Evolutionary conservation across 106 monocot genomes (phyloP), one percentile per base, ranked within the genome.

Genomic region (Acorus gramineus): DNA sequence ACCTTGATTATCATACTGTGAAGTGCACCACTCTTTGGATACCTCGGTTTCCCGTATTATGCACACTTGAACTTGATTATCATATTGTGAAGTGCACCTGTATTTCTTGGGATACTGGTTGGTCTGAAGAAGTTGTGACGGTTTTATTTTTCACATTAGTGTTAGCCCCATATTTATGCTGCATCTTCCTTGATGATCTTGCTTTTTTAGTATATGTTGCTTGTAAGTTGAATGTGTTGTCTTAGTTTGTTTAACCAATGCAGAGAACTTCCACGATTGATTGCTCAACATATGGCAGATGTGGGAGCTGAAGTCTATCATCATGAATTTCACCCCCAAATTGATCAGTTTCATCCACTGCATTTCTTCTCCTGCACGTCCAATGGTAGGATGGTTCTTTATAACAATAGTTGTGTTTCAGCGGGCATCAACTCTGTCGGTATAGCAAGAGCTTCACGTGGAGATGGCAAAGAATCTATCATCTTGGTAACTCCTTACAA

Each of bases 381-480:
- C 51, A 53, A 56, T 53, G 42, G 50, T 52, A 61, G 11, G 43
- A 56, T 14, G 8, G 53, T 45, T 8, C 11, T 63, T 63, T 59
- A 61, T 43, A 84, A 82, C 57, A 61, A 56, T 48, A 86, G 70
- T 56, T 85, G 56, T 68, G 59, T 67, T 12, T 66, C 74, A 28
- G 70, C 63, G 76, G 90, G 86, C 11, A 64, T 86, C 43, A 86
- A 75, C 68, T 60, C 82, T 53, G 71, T 94, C 53, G 94, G 94
- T 42, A 86, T 90, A 11, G 80, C 90, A 69, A 74, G 84, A 52
- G 86, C 94, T 69, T 86, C 94, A 60, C 83, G 73, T 52, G 94
- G 89, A 52, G 94, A 94, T 72, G 94, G 94, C 64, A 94, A 94
- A 74, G 94, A 94, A 81, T 78, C 86, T 70, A 86, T 90, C 69